Evolutionary conservation across 352 stramenopile genomes (phyloP).

Genomic region (Phytophthora megakarya): DNA sequence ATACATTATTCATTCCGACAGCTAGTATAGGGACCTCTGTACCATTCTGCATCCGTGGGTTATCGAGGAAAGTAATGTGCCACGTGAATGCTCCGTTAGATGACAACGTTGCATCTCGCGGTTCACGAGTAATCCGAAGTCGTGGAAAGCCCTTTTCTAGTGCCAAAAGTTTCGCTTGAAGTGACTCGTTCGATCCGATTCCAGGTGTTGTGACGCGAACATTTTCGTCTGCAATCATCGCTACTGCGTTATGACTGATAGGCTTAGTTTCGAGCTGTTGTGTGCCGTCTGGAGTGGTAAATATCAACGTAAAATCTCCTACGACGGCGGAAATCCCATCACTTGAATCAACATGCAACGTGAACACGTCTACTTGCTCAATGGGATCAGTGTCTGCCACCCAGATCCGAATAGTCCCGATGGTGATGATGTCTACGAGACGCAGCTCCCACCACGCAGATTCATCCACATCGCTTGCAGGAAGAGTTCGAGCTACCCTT

Average conservation of each 20-base stretch:
- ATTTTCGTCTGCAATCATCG: constrained; percentile 65
- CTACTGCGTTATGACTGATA: constrained; percentile 63
- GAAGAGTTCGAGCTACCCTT: constrained; percentile 53
- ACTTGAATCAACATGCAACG: constrained; percentile 38
- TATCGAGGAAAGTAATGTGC: constrained; percentile 70
- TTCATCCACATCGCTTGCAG: constrained; percentile 26
- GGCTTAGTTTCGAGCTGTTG: constrained; percentile 26
- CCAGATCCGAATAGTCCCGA: constrained; percentile 73
- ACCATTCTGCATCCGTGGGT: constrained; percentile 24
- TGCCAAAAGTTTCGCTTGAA: constrained; percentile 60
- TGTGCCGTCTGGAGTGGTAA: constrained; percentile 32
- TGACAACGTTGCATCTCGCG: constrained; percentile 33
- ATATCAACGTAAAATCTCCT: constrained; percentile 50
- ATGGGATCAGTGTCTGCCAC: constrained; percentile 36
- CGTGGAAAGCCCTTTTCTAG: constrained; percentile 34
- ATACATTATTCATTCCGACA: constrained; percentile 47
- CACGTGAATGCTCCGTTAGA: constrained; percentile 61
- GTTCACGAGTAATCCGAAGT: constrained; percentile 57
- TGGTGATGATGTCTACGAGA: constrained; percentile 41
- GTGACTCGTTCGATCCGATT: constrained; percentile 50
- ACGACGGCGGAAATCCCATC: constrained; percentile 41
- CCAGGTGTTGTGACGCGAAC: constrained; percentile 36
- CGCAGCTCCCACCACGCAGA: constrained; percentile 77
- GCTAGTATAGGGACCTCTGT: constrained; percentile 24
- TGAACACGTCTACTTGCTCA: constrained; percentile 36